These are phyloP conservation scores for Ganoderma leucocontextum DNA, from an alignment of 1,284 basidiomycete genomes.

Conservation along the genomic window DNA sequence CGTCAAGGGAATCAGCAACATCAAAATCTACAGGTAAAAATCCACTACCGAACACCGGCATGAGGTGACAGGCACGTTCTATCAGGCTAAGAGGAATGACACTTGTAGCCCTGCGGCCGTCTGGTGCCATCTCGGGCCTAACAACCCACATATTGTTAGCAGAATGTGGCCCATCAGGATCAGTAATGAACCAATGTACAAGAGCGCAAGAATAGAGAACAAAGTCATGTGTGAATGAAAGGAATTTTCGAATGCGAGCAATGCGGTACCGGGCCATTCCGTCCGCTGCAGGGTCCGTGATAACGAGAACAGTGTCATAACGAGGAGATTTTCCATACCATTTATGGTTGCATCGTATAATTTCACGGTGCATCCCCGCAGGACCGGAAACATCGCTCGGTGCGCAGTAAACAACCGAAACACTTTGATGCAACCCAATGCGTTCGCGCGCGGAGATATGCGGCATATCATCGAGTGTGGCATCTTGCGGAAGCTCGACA, in stretches of 20 bases:
- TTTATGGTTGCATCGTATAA: neutral
- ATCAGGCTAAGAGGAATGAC: conserved; percentile 27
- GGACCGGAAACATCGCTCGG: conserved; percentile 38
- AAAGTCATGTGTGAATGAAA: conserved; percentile 15
- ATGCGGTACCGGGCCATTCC: conserved; percentile 7
- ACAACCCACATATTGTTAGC: conserved; percentile 35
- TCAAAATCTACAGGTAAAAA: conserved; percentile 18
- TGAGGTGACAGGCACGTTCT: conserved; percentile 28
- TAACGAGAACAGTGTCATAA: conserved; percentile 28
- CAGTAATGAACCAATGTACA: conserved; percentile 32
- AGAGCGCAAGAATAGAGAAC: conserved; percentile 31
- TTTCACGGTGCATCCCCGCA: conserved; percentile 35
- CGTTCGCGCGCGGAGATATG: neutral
- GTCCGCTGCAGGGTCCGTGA: neutral
- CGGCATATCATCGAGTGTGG: neutral
- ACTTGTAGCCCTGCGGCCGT: neutral
- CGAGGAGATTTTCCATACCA: conserved; percentile 30
- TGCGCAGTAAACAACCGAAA: conserved; percentile 33
- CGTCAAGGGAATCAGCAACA: conserved; percentile 18
- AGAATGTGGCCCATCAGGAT: conserved; percentile 24
- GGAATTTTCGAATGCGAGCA: conserved; percentile 14
- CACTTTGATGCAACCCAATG: conserved; percentile 21
- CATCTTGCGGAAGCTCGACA: neutral
- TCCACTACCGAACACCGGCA: conserved; percentile 19
- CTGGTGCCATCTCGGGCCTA: conserved; percentile 21